These are phyloP conservation scores for Microbotryomycetes sp. DNA, from an alignment of 1,284 basidiomycete species.

Conservation along the genomic window DNA sequence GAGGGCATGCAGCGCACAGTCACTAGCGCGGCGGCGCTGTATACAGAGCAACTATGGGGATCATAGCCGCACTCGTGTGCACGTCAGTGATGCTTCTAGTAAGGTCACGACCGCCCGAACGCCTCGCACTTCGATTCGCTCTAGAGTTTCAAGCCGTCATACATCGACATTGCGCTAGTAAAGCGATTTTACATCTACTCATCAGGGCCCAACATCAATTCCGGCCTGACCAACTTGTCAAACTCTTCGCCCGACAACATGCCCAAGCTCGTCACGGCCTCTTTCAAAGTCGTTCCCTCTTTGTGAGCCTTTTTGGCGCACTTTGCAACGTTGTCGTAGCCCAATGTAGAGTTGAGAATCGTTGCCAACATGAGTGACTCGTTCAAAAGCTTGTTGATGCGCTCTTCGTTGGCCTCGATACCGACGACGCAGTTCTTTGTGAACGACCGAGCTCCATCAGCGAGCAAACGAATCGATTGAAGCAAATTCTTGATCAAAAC, in stretches of 20 bases:
- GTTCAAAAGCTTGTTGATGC: slow-evolving; percentile 80
- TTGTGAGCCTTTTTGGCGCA: slow-evolving; percentile 99
- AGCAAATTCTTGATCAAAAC: slow-evolving; percentile 97
- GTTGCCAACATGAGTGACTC: slow-evolving; percentile 96
- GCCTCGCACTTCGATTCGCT: too few species aligned
- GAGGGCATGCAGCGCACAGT: too few species aligned
- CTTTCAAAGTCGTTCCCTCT: slow-evolving; percentile 92
- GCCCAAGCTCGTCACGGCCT: slow-evolving; percentile 81
- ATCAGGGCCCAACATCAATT: slow-evolving; percentile 47
- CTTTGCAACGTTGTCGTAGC: slow-evolving; percentile 95
- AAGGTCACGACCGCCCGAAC: too few species aligned
- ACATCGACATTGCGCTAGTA: too few species aligned
- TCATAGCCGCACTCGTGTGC: too few species aligned
- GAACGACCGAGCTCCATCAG: slow-evolving; percentile 89
- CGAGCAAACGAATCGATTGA: slow-evolving; percentile 85
- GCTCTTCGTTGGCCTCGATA: slow-evolving; percentile 90
- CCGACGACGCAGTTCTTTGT: slow-evolving; percentile 96
- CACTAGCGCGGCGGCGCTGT: too few species aligned
- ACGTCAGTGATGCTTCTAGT: too few species aligned
- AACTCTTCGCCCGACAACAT: slow-evolving; percentile 87
- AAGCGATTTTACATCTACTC: slow-evolving; percentile 3
- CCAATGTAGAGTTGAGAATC: slow-evolving; percentile 83
- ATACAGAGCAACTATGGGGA: too few species aligned
- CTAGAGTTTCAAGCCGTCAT: too few species aligned
- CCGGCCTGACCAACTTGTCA: slow-evolving; percentile 89